Evolutionary conservation across 2,329 filamentous ascomycete species (phyloP), one percentile per base, ranked within the genome.

Genomic region (Magnaporthiopsis poae): DNA sequence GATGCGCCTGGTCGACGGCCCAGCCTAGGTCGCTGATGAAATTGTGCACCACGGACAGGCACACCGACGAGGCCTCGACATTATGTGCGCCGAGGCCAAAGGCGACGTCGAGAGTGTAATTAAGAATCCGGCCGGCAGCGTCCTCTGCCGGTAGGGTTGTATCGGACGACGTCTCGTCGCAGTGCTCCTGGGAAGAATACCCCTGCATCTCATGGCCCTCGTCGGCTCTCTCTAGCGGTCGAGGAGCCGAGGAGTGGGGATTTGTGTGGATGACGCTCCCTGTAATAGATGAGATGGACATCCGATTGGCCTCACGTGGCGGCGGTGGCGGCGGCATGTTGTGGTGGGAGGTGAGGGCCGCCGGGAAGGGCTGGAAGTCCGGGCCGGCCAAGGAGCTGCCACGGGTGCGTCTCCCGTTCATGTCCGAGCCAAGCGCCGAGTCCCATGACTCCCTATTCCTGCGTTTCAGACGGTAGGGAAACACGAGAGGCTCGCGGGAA

Each of bases 21-120:
- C 66, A 67, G 29, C 39, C 27, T n/a, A 67, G 46, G 63, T 67
- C 66, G 39, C 66, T 65, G 35, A 67, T 62, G 39, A 67, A 67
- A 36, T 67, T 67, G 66, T 67, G 18, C 59, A 67, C 66, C 11
- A 67, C 39, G 18, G 39, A 65, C 5, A 63, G 66, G 27, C 66
- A 67, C n/a, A 61, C n/a, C 5, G 60, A 46, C 3, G 63, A 33
- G 33, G 35, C 12, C 35, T 52, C 60, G 21, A 67, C 31, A 1
- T 62, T 52, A 39, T 64, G 35, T 7, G 61, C 12, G 21, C 18
- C 39, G 25, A 65, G 39, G 1, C 66, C 66, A 8, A 67, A 62
- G 9, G 39, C 66, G 18, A 67, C 66, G 60, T 67, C 66, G 3
- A 67, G 60, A 11, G 60, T 60, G 63, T 67, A 67, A 60, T 67